These are phyloP conservation scores for Hyparrhenia diplandra DNA, from an alignment of 176 grass and related monocot species.

Conservation along the genomic window DNA sequence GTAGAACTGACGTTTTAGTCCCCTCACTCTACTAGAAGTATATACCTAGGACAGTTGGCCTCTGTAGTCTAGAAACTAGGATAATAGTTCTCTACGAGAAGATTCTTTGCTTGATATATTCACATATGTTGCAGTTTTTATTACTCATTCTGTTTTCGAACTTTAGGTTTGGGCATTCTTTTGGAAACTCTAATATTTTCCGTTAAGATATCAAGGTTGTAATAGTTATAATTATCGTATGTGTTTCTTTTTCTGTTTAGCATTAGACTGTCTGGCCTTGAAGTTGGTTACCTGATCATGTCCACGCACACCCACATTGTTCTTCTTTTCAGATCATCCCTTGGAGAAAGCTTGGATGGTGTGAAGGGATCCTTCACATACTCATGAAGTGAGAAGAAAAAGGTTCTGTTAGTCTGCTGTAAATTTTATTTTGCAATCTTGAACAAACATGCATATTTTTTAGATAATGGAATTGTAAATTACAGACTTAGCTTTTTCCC, in stretches of 20 bases:
- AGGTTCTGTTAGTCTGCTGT: neutral
- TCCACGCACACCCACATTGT: neutral
- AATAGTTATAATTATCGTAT: neutral
- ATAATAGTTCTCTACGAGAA: neutral
- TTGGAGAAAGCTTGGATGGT: constrained; percentile 81
- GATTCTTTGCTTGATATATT: neutral
- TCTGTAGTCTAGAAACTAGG: neutral
- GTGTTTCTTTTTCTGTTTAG: neutral
- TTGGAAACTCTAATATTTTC: neutral
- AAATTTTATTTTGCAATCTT: neutral
- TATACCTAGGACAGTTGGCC: neutral
- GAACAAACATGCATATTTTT: neutral
- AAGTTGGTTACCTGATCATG: constrained; percentile 11
- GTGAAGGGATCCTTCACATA: constrained; percentile 69
- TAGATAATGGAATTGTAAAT: neutral
- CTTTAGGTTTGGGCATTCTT: neutral
- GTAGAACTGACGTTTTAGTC: neutral
- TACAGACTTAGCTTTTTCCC: neutral
- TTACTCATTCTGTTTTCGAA: constrained; percentile 3
- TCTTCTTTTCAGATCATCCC: constrained; percentile 43
- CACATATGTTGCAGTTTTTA: constrained; percentile 8
- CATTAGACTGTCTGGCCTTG: neutral
- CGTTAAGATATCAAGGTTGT: neutral
- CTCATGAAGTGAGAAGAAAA: constrained; percentile 14
- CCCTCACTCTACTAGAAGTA: neutral